A percentile compares a stretch with the other conserved stretches of the same genome.
phyloP scores from a whole-genome alignment of 1,284 basidiomycete species.

The Heliocybe sulcata region DNA sequence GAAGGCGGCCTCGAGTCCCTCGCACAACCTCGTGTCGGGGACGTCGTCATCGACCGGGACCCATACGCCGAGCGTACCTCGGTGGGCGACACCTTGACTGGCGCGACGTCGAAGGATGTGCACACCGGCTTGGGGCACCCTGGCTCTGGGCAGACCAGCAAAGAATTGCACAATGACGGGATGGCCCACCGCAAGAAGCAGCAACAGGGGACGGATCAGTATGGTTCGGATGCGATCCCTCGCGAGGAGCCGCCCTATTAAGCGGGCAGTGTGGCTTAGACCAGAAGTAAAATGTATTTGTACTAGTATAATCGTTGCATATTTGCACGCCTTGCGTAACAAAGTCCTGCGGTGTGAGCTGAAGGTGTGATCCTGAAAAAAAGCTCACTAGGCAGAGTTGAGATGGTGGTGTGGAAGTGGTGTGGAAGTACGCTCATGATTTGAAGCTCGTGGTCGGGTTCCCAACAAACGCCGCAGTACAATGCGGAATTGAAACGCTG shows the following conservation, averaged over 20 bases:
- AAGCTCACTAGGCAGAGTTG: too few species aligned
- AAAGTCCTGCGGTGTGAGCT: too few species aligned
- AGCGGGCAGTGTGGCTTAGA: background rate
- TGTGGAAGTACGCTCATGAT: too few species aligned
- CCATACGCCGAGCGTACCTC: constrained; percentile 9
- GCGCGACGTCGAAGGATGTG: constrained; percentile 27
- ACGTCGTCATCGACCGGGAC: constrained; percentile 12
- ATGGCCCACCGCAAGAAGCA: constrained; percentile 20
- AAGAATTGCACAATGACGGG: constrained; percentile 26
- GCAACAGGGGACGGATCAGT: background rate
- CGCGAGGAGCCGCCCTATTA: constrained; percentile 1
- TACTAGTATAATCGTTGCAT: background rate
- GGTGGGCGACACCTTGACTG: constrained; percentile 14
- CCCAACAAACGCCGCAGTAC: too few species aligned
- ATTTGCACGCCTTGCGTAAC: too few species aligned
- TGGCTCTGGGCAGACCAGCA: constrained; percentile 21
- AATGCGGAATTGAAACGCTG: too few species aligned
- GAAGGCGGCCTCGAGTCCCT: background rate
- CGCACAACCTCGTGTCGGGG: constrained; percentile 2
- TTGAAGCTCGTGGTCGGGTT: too few species aligned
- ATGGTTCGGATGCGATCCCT: background rate
- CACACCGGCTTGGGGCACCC: constrained; percentile 23
- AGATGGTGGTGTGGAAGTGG: too few species aligned
- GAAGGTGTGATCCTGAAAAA: too few species aligned
- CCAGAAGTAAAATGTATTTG: background rate